These are phyloP conservation scores for Ambrosia artemisiifolia DNA, from an alignment of 129 eudicot species.

Conservation along the genomic window DNA sequence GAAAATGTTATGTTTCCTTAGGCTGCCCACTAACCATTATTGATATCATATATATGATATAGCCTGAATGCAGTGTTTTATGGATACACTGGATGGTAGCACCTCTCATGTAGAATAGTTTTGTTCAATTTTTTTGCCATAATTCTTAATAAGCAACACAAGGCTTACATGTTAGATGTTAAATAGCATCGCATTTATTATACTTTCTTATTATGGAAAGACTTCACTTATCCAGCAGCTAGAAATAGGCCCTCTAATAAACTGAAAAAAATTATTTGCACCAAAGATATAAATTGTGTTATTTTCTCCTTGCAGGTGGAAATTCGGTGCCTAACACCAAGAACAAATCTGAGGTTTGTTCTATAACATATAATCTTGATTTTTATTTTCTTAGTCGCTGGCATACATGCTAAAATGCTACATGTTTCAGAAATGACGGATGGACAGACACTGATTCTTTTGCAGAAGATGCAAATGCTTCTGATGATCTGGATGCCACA, in stretches of 20 bases:
- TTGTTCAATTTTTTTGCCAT: neutral
- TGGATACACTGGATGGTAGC: neutral
- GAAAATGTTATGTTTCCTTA: neutral
- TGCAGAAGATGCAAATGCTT: constrained; percentile 46
- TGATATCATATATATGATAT: neutral
- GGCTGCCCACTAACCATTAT: neutral
- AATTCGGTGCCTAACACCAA: constrained; percentile 62
- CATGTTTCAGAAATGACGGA: constrained; percentile 37
- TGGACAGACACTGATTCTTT: constrained; percentile 45
- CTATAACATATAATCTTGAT: constrained; percentile 13
- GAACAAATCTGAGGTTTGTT: constrained; percentile 48
- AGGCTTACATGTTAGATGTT: neutral
- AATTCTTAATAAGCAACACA: neutral
- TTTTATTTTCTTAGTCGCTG: neutral
- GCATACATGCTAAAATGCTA: neutral
- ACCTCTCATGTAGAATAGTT: neutral
- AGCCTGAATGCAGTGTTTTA: neutral
- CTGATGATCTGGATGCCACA: constrained; percentile 48
- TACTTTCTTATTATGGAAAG: neutral
- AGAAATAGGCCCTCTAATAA: constrained; percentile 1
- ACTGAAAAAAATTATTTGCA: neutral
- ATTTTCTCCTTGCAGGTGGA: constrained; percentile 50
- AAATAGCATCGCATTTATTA: neutral
- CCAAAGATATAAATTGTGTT: constrained; percentile 11
- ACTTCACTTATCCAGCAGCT: constrained; percentile 2